phyloP scores from a whole-genome alignment of 2,329 filamentous ascomycete genomes.

The Apiospora malaysiana region DNA sequence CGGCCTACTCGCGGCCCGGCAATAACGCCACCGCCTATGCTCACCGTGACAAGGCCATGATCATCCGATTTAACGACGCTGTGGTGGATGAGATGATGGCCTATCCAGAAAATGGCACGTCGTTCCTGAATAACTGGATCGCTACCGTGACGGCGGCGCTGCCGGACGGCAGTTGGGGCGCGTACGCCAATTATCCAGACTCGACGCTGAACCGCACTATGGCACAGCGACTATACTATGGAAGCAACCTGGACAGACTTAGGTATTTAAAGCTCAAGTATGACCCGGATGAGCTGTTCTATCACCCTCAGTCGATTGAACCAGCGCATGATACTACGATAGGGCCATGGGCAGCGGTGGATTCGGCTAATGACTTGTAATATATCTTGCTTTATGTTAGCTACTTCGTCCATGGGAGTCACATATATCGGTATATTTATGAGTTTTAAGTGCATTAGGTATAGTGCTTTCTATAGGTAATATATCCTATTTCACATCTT shows the following conservation, averaged over 20 bases:
- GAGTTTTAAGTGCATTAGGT: too few species aligned
- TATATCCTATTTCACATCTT: too few species aligned
- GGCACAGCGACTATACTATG: conserved; percentile 58
- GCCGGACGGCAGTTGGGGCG: conserved; percentile 30
- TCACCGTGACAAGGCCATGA: conserved; percentile 52
- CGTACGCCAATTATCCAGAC: conserved; percentile 61
- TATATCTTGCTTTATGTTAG: too few species aligned
- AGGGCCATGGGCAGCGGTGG: too few species aligned
- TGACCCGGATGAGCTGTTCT: conserved; percentile 49
- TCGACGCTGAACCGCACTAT: conserved; percentile 50
- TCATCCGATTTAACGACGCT: conserved; percentile 55
- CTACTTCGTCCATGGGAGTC: too few species aligned
- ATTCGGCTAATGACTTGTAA: too few species aligned
- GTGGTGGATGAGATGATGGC: conserved; percentile 40
- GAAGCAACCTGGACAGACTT: conserved; percentile 44
- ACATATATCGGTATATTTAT: too few species aligned
- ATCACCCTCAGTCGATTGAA: conserved; percentile 39
- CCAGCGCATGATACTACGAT: background rate
- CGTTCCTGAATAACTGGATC: conserved; percentile 38
- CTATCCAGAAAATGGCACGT: conserved; percentile 35
- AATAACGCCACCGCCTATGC: conserved; percentile 44
- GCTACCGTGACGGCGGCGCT: conserved; percentile 31
- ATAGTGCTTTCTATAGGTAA: too few species aligned
- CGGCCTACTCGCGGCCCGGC: conserved; percentile 40
- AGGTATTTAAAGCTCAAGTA: conserved; percentile 45